Evolutionary conservation across 2,329 filamentous ascomycete species (phyloP), one percentile per base, ranked within the genome.

Genomic region (Neofusicoccum sp.): DNA sequence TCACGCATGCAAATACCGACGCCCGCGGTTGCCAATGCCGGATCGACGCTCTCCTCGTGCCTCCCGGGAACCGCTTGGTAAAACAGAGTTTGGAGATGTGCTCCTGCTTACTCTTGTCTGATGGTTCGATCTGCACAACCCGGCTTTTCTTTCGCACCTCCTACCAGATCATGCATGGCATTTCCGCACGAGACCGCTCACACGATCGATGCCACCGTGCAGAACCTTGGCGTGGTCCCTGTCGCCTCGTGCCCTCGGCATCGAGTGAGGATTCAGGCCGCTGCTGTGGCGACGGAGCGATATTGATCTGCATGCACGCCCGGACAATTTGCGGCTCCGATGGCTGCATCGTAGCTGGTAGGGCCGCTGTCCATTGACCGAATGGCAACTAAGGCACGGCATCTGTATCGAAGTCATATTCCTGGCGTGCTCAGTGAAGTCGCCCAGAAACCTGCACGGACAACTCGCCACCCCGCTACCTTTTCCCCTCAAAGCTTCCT

Each of bases 101-200:
- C 36, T 22, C 9, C 50, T 43, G 12, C 34, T 36, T 44, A 28
- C 43, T 31, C 39, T 45, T 45, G 16, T 22, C 28, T 6, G 41
- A 22, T 45, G 6, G 45, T 33, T 58, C 41, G 54, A 58, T 45
- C 54, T 58, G n/a, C 29, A 45, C 41, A 47, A 58, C 54, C 54
- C 9, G 31, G 54, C 31, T 45, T 28, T 34, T 58, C 54, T 2
- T 58, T 45, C 16, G 39, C 39, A 58, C 28, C 29, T 12, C 28
- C 28, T 12, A 22, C 14, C 33, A 44, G 41, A 58, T 58, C 41
- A 45, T 44, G 41, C 33, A 43, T 41, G n/a, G 29, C 39, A 44
- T 14, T 16, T 11, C 31, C 41, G 41, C n/a, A 45, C 14, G 22
- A 44, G n/a, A 12, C 12, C 16, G 22, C n/a, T 16, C 36, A 28